These are phyloP conservation scores for Rasamsonia emersonii DNA, from an alignment of 2,329 filamentous ascomycete genomes.

Conservation along the genomic window DNA sequence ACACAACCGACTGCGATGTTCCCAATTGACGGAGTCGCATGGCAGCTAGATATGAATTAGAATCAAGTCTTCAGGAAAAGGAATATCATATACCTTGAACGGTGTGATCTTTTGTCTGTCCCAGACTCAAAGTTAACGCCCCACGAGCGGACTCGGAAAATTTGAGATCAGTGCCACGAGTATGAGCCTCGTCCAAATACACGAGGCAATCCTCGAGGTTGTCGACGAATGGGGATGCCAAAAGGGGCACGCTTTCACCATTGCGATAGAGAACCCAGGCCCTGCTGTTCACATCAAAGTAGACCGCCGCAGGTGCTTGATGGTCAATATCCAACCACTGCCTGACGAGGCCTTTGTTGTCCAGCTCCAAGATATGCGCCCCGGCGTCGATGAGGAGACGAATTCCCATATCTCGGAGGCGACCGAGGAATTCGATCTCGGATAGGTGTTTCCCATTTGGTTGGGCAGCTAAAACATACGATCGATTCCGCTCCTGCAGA, in stretches of 20 bases:
- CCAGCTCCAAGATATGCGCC: slow-evolving; percentile 55
- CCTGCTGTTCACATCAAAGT: slow-evolving; percentile 42
- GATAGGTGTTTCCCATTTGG: slow-evolving; percentile 28
- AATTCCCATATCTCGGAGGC: slow-evolving; percentile 32
- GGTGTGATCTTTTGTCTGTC: slow-evolving; percentile 52
- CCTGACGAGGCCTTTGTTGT: slow-evolving; percentile 42
- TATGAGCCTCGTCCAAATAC: slow-evolving; percentile 55
- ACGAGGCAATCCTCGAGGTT: slow-evolving; percentile 46
- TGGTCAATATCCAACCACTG: slow-evolving; percentile 44
- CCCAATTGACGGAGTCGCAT: slow-evolving; percentile 57
- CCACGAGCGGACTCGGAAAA: slow-evolving; percentile 41
- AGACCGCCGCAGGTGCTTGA: slow-evolving; percentile 44
- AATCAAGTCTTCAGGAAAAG: slow-evolving; percentile 3
- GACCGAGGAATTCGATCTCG: slow-evolving; percentile 38
- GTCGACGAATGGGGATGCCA: slow-evolving; percentile 48
- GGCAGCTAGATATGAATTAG: slow-evolving; percentile 38
- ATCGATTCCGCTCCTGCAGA: slow-evolving; percentile 43
- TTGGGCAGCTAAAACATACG: slow-evolving; percentile 33
- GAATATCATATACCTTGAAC: slow-evolving; percentile 44
- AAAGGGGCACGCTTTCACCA: slow-evolving; percentile 34
- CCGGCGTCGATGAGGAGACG: slow-evolving; percentile 56
- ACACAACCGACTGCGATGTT: slow-evolving; percentile 46
- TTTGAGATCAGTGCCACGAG: slow-evolving; percentile 52
- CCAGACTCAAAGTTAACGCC: slow-evolving; percentile 49
- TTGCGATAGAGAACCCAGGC: slow-evolving; percentile 38